Evolutionary conservation across 2,329 filamentous ascomycete species (phyloP), one percentile per base, ranked within the genome.

Genomic region (Botrytis aclada): DNA sequence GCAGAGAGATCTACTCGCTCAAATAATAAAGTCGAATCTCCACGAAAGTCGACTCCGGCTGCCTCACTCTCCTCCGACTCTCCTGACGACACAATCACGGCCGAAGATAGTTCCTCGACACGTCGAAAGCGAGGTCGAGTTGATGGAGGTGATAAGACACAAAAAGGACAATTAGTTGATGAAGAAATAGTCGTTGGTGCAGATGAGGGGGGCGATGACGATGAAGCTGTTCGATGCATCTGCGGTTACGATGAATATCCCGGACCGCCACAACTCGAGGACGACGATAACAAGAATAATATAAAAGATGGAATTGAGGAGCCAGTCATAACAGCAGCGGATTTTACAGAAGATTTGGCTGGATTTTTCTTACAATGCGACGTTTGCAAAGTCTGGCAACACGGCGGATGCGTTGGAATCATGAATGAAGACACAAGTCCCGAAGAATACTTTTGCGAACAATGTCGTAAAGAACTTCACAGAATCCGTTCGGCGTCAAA

Each of bases 341-440:
- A 86, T 77, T 80, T 85, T 76, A 86, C 93, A 75, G 89, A 90
- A 45, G 95, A 98, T 77, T 88, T 95, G 77, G 96, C 95, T 62
- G 95, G 95, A 70, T 92, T 98, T 83, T 99, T 98, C 83, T 95
- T 99, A 77, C 95, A 98, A 85, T 99, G 96, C 87, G 96, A 98
- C 83, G 87, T 93, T 76, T 99, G 96, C 86, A 97, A 97, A 82
- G 96, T 98, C 76, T 99, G 95, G 96, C 96, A 99, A 82, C 96
- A 99, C 82, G 96, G 96, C 79, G 95, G 95, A 74, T 99, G 96
- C 81, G 95, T 99, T 74, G 95, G 96, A 74, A 97, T 99, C 80
- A 94, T 97, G 85, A 96, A 96, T 77, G 95, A 97, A 83, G 92
- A 93, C 77, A 91, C 92, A 81, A 95, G 93, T 77, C 96, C 96